phyloP scores from a whole-genome alignment of 495 filamentous ascomycete genomes.

The Aspergillus incahuasiensis region DNA sequence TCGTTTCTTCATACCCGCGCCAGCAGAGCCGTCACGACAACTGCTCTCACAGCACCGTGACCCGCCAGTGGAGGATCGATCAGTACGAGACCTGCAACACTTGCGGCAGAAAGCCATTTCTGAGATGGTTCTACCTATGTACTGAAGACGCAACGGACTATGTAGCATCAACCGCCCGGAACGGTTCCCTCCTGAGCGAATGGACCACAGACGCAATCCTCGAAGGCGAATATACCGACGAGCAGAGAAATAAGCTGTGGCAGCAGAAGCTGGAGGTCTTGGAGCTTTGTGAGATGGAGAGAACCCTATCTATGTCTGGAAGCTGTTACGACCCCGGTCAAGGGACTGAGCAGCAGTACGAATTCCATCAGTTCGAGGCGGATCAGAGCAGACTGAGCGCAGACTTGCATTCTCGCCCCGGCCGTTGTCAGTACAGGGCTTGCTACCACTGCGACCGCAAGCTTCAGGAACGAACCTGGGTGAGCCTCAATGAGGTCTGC shows the following conservation, averaged over 20 bases:
- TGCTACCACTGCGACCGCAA: conserved; percentile 49
- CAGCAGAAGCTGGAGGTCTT: conserved; percentile 37
- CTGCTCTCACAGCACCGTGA: conserved; percentile 17
- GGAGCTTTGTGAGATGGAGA: conserved; percentile 16
- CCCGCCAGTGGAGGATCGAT: conserved; percentile 12
- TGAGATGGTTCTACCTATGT: conserved; percentile 67
- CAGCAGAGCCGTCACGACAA: neutral
- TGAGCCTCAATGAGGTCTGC: conserved; percentile 46
- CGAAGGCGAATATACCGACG: conserved; percentile 46
- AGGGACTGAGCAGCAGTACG: neutral
- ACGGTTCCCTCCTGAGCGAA: conserved; percentile 30
- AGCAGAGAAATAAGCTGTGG: conserved; percentile 38
- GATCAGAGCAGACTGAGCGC: neutral
- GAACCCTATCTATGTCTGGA: conserved; percentile 2
- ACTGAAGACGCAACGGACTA: conserved; percentile 45
- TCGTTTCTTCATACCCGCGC: neutral
- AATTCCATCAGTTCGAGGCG: neutral
- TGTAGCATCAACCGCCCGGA: conserved; percentile 18
- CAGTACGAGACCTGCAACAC: conserved; percentile 40
- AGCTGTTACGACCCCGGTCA: neutral
- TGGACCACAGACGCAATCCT: conserved; percentile 44
- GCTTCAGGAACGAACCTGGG: conserved; percentile 39
- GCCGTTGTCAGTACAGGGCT: conserved; percentile 46
- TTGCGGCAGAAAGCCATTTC: conserved; percentile 43
- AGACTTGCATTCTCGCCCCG: conserved; percentile 9